Conservation (phyloP, 106 monocot species). For the Dendrobium catenatum region DNA sequence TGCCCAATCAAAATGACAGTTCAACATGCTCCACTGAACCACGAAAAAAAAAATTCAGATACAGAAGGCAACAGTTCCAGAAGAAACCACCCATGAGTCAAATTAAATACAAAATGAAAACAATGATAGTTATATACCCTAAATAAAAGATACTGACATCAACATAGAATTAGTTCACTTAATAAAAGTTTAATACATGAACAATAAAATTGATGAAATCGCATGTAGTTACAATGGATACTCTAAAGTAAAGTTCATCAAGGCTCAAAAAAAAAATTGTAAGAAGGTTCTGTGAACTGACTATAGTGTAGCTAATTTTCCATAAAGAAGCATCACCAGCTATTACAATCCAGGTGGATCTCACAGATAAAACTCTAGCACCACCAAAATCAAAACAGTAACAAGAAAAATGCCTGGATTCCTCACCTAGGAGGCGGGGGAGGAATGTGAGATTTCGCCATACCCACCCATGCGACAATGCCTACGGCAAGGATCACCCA, state of each 20-base stretch:
- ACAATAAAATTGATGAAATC: neutral
- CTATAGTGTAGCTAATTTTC: neutral
- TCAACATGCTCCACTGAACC: no score
- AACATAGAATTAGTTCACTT: neutral
- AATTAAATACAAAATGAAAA: no score
- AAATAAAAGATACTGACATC: neutral
- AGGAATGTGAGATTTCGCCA: conserved; percentile 43
- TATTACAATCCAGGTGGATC: neutral
- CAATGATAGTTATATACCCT: neutral
- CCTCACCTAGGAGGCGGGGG: conserved; percentile 24
- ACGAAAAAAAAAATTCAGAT: no score
- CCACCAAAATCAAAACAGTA: neutral
- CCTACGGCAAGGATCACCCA: conserved; percentile 35
- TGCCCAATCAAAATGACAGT: no score
- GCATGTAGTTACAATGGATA: neutral
- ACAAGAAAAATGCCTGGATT: neutral
- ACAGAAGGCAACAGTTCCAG: no score
- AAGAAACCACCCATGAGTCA: no score
- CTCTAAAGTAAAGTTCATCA: neutral
- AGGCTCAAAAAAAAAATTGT: neutral
- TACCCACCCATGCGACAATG: conserved; percentile 32
- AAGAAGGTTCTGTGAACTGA: neutral
- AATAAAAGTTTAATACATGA: neutral
- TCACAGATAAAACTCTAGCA: neutral
- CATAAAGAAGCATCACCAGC: neutral